Conservation (phyloP, 768 basidiomycete genomes). For the Vararia minispora region DNA sequence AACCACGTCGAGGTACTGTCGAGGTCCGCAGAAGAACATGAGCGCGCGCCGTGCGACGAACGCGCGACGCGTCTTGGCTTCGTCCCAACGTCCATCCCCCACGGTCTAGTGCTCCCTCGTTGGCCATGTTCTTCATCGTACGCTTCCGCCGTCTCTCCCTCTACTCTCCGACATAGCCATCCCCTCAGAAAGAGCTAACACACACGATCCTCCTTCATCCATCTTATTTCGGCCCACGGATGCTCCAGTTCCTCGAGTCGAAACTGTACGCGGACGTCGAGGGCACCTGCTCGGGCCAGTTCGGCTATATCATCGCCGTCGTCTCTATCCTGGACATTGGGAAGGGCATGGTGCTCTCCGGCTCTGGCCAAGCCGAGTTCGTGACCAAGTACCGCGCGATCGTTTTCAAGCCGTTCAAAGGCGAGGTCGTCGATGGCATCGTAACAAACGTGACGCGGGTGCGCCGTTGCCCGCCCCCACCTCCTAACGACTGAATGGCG, state of each 20-base stretch:
- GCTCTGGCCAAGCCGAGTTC: conserved; percentile 94
- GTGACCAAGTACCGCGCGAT: conserved; percentile 90
- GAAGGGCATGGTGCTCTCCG: conserved; percentile 83
- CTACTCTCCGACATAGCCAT: background rate
- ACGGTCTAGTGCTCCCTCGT: background rate
- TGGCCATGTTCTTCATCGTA: conserved; percentile 62
- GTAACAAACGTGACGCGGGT: conserved; percentile 96
- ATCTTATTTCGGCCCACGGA: conserved; percentile 94
- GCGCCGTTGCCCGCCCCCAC: conserved; percentile 14
- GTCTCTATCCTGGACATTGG: conserved; percentile 87
- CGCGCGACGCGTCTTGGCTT: too few relatives aligned
- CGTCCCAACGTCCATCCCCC: too few relatives aligned
- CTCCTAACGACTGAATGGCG: background rate
- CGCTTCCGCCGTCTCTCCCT: conserved; percentile 20
- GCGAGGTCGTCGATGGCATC: conserved; percentile 94
- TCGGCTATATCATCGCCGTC: conserved; percentile 91
- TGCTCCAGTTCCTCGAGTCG: conserved; percentile 85
- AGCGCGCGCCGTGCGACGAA: too few relatives aligned
- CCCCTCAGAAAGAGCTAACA: conserved; percentile 81
- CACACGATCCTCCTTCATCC: conserved; percentile 96
- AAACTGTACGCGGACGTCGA: conserved; percentile 96
- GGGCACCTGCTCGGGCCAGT: conserved; percentile 91
- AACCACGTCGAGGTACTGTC: too few relatives aligned
- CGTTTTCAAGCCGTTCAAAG: conserved; percentile 99
- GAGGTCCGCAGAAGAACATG: too few relatives aligned